Conservation (phyloP, 441 rosid species). For the Bruguiera hainesii region DNA sequence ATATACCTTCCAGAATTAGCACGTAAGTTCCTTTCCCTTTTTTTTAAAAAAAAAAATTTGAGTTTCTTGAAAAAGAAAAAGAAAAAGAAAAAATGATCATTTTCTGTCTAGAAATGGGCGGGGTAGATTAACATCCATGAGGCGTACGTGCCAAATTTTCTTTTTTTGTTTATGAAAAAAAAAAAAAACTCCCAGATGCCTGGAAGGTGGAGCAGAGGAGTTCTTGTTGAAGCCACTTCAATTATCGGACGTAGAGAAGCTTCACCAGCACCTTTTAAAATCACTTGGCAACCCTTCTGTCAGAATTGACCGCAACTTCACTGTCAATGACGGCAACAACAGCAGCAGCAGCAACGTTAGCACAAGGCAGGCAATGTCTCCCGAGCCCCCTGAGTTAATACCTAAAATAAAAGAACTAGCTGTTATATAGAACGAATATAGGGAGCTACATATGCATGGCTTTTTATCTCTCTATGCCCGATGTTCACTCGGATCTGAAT, state of each 20-base stretch:
- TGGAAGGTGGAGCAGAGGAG: slow-evolving; percentile 75
- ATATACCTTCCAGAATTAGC: slow-evolving; percentile 56
- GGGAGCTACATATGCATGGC: too few relatives aligned
- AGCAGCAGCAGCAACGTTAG: too few relatives aligned
- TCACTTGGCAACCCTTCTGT: slow-evolving; percentile 10
- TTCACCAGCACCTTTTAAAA: slow-evolving; percentile 44
- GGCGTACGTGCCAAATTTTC: not conserved
- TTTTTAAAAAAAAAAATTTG: not conserved
- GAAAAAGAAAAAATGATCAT: too few relatives aligned
- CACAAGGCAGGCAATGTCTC: too few relatives aligned
- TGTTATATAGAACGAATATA: too few relatives aligned
- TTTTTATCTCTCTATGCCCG: too few relatives aligned
- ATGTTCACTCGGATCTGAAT: too few relatives aligned
- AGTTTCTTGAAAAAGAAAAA: too few relatives aligned
- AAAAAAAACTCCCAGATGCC: slow-evolving; percentile 29
- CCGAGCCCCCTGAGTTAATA: too few relatives aligned
- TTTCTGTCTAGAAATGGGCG: not conserved
- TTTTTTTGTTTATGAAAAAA: not conserved
- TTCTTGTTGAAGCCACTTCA: slow-evolving; percentile 61
- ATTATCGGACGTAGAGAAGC: slow-evolving; percentile 54
- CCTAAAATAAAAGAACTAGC: too few relatives aligned
- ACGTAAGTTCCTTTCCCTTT: slow-evolving; percentile 24
- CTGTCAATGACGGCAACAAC: too few relatives aligned
- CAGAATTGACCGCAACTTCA: too few relatives aligned
- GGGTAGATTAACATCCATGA: not conserved